These are phyloP conservation scores for Umbelopsis sp. DNA, from an alignment of 192 early-diverging fungal genomes.

Conservation along the genomic window DNA sequence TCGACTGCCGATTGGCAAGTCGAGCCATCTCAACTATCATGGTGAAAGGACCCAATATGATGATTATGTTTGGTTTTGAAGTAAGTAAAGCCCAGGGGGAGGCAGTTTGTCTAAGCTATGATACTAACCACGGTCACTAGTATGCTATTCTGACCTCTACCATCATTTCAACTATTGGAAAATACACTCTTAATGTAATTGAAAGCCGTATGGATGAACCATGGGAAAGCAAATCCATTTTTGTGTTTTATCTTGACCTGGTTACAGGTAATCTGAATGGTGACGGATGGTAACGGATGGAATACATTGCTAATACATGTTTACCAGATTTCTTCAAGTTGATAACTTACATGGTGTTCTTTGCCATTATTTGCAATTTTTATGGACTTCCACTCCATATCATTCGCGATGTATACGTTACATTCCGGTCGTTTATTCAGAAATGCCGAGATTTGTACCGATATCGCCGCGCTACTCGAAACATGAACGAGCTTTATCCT, in stretches of 20 bases:
- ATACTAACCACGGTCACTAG: constrained; percentile 37
- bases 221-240: constrained; percentile 96
- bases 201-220: constrained; percentile 77
- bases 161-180: constrained; percentile 74
- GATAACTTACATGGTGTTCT: constrained; percentile 86
- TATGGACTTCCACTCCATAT: constrained; percentile 95
- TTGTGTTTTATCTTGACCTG: constrained; percentile 90
- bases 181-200: constrained; percentile 87
- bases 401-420: constrained; percentile 94
- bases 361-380: constrained; percentile 77
- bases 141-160: constrained; percentile 84
- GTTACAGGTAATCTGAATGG: constrained; percentile 57
- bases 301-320: neutral
- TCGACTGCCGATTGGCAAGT: constrained; percentile 76
- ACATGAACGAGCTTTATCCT: constrained; percentile 98
- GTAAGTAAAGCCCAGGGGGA: constrained; percentile 35
- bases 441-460: constrained; percentile 88
- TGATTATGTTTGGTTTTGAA: constrained; percentile 99
- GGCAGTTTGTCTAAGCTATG: neutral
- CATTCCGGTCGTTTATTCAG: constrained; percentile 86
- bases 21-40: constrained; percentile 69
- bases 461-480: constrained; percentile 91
- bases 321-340: constrained; percentile 85
- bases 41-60: constrained; percentile 81
- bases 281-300: no score